These are phyloP conservation scores for Setaria italica DNA, from an alignment of 202 grass and related monocot genomes.

Conservation along the genomic window DNA sequence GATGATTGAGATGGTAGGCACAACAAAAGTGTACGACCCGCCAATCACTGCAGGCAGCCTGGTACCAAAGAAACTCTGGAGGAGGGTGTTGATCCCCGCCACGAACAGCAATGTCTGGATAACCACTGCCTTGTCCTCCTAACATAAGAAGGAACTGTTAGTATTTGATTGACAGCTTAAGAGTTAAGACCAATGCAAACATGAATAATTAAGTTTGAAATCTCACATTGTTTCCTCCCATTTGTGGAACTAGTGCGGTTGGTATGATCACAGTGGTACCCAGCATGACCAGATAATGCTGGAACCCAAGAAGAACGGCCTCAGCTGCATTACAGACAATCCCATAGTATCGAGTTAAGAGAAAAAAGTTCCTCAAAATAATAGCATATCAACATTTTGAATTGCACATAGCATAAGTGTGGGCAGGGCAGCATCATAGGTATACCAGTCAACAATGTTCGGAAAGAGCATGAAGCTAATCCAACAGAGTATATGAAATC, in stretches of 20 bases:
- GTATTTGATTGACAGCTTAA: neutral
- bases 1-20: conserved; percentile 96
- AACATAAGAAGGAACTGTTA: conserved; percentile 33
- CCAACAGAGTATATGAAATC: neutral
- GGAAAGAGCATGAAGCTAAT: neutral
- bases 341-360: conserved; percentile 20
- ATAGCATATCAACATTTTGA: neutral
- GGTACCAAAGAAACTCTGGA: conserved; percentile 94
- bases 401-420: neutral
- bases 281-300: conserved; percentile 97
- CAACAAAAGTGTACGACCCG: conserved; percentile 90
- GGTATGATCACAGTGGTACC: conserved; percentile 98
- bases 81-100: conserved; percentile 90
- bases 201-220: conserved; percentile 14
- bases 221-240: conserved; percentile 98
- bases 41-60: conserved; percentile 92
- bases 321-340: conserved; percentile 71
- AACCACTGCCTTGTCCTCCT: conserved; percentile 96
- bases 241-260: conserved; percentile 97
- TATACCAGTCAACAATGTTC: neutral
- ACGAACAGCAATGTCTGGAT: conserved; percentile 94
- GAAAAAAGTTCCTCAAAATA: neutral
- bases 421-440: neutral
- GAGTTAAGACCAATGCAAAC: conserved; percentile 7
- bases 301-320: conserved; percentile 96